Base-by-base conservation (phyloP, 2,329 filamentous ascomycete species). In the Ambrosiella cleistominuta region DNA sequence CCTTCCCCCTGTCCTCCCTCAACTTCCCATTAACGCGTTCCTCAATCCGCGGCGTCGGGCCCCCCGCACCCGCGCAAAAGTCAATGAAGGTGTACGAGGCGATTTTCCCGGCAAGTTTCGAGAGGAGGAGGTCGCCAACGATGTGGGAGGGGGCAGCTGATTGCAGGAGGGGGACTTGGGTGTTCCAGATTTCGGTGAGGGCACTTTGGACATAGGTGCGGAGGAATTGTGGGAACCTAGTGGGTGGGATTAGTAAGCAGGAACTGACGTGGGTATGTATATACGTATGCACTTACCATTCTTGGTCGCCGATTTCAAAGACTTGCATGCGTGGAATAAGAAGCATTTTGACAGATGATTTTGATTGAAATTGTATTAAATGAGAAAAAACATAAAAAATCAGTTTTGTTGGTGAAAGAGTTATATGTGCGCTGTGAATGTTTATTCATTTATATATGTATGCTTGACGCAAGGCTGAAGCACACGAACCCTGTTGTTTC, bases 51-150 rank as follows among this genome's bases (percentile, higher is more conserved):
- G 82, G 82, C 1, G 81, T 86, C 0, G 83, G 83, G 0, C 85
- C 85, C 45, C 86, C 86, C 12, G 77, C 82, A 56, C 86, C 86
- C 1, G 85, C 82, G 67, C 85, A 88, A 68, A 88, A 86, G 70
- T 90, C 86, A 61, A 89, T 76, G 63, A 85, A 81, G 15, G 77
- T 80, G 67, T 84, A 81, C 1, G 71, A 68, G 15, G 72, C 69
- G 1, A 79, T 70, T 40, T 38, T 19, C 35, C 70, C 65, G 40
- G 74, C 72, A 12, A 84, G 73, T 47, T 76, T 70, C 19, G 68
- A 69, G 44, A 74, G 71, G 51, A 88, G 74, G 17, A 79, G 69
- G 49, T 71, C 68, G 52, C 82, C 78, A n/a, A 80, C 81, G 47
- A 82, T 66, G n/a, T 74, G 70, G 15, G 82, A 81, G 1, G 83